These are phyloP conservation scores for Diaporthe longicolla DNA, from an alignment of 2,329 filamentous ascomycete species.

Conservation along the genomic window DNA sequence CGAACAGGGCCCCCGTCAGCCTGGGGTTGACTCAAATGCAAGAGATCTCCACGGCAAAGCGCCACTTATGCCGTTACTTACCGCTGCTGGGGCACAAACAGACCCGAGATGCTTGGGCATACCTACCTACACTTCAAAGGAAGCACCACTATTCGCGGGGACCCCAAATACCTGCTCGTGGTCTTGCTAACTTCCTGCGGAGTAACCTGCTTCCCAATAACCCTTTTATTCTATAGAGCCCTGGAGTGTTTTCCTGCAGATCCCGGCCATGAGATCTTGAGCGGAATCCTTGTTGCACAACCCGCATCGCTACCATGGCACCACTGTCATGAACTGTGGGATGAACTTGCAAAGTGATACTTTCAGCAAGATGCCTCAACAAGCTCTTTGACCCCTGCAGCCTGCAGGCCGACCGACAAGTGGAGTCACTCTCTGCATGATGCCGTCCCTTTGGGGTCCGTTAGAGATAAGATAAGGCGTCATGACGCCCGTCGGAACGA, in stretches of 20 bases:
- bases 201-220: background rate
- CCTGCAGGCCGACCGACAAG: background rate
- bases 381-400: constrained; percentile 2
- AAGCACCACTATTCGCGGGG: background rate
- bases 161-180: background rate
- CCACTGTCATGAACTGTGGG: no score
- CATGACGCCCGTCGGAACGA: background rate
- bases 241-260: no score
- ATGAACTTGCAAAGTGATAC: background rate
- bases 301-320: no score
- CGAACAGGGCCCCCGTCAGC: background rate
- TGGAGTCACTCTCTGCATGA: constrained; percentile 9
- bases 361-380: background rate
- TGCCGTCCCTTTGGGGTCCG: constrained; percentile 5
- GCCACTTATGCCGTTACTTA: constrained; percentile 1
- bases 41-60: background rate
- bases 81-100: background rate
- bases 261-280: no score
- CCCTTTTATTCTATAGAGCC: no score
- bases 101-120: background rate
- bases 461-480: constrained; percentile 38
- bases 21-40: background rate
- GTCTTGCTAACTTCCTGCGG: background rate
- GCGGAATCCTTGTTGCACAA: background rate
- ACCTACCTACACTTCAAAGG: background rate